These are phyloP conservation scores for Peronospora destructor DNA, from an alignment of 352 stramenopile genomes.

Conservation along the genomic window DNA sequence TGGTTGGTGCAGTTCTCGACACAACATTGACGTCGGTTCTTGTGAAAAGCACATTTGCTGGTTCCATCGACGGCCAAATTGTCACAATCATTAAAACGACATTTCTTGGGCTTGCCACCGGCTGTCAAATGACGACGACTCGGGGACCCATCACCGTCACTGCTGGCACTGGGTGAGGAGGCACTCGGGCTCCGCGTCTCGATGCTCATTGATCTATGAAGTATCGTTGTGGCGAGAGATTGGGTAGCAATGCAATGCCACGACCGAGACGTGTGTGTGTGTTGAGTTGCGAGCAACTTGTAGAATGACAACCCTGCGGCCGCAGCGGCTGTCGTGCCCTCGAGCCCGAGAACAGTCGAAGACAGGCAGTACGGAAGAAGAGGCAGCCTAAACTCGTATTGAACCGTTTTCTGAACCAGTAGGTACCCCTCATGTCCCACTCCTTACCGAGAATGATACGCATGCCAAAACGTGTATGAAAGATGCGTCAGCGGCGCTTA, in stretches of 20 bases:
- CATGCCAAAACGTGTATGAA: constrained; percentile 11
- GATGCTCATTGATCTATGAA: constrained; percentile 22
- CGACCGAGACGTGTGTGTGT: constrained; percentile 21
- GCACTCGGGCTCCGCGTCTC: constrained; percentile 28
- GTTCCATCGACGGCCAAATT: constrained; percentile 65
- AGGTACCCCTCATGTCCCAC: constrained; percentile 17
- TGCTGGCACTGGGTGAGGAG: constrained; percentile 20
- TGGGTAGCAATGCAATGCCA: constrained; percentile 20
- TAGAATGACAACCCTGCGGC: constrained; percentile 42
- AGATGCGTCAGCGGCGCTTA: constrained; percentile 1
- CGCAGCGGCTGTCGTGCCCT: constrained; percentile 36
- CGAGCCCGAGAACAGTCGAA: constrained; percentile 16
- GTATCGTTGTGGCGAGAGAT: neutral
- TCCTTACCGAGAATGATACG: constrained; percentile 17
- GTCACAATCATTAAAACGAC: constrained; percentile 77
- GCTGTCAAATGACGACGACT: constrained; percentile 9
- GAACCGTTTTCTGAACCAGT: constrained; percentile 15
- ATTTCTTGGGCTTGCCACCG: constrained; percentile 47
- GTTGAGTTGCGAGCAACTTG: constrained; percentile 45
- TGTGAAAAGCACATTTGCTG: constrained; percentile 76
- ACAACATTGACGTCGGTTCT: constrained; percentile 76
- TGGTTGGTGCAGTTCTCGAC: constrained; percentile 80
- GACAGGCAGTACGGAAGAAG: constrained; percentile 18
- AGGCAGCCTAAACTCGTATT: constrained; percentile 1
- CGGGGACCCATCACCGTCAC: constrained; percentile 20